phyloP scores from a whole-genome alignment of 2,329 filamentous ascomycete genomes.

The Blumeria graminis region DNA sequence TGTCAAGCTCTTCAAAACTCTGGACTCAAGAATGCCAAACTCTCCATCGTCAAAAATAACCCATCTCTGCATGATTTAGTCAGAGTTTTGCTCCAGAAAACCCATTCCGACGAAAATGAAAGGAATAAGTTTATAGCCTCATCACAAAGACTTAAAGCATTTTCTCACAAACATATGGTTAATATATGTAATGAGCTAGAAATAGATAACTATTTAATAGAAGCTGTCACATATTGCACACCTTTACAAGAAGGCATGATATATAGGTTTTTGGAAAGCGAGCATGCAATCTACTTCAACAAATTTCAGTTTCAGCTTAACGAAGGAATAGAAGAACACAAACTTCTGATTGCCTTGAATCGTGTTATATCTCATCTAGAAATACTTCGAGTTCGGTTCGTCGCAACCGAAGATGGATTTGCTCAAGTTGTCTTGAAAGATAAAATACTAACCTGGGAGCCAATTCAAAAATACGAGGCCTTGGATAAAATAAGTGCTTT shows the following conservation, averaged over 20 bases:
- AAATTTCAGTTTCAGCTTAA: slow-evolving; percentile 38
- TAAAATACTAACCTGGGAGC: slow-evolving; percentile 20
- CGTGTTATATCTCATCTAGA: slow-evolving; percentile 26
- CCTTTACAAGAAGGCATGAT: slow-evolving; percentile 73
- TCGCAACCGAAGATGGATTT: slow-evolving; percentile 49
- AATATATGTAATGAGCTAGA: slow-evolving; percentile 23
- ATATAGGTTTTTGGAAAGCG: slow-evolving; percentile 36
- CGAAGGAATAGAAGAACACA: slow-evolving; percentile 19
- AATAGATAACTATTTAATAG: slow-evolving; percentile 28
- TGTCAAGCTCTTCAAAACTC: slow-evolving; percentile 35
- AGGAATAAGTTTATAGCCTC: slow-evolving; percentile 15
- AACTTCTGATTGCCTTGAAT: slow-evolving; percentile 33
- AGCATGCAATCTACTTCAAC: slow-evolving; percentile 48
- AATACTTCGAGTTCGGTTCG: slow-evolving; percentile 49
- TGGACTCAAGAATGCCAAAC: slow-evolving; percentile 35
- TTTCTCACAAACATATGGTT: slow-evolving; percentile 15
- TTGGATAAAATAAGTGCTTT: slow-evolving; percentile 11
- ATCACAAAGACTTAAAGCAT: slow-evolving; percentile 17
- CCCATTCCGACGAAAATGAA: slow-evolving; percentile 1
- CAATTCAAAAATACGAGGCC: slow-evolving; percentile 11
- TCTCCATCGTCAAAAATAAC: slow-evolving; percentile 43
- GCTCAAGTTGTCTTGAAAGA: slow-evolving; percentile 42
- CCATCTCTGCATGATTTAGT: slow-evolving; percentile 24
- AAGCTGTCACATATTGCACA: slow-evolving; percentile 61
- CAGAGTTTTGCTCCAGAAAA: slow-evolving; percentile 9